Evolutionary conservation across 2,329 filamentous ascomycete species (phyloP).

Genomic region (Herpotrichia juniperi): DNA sequence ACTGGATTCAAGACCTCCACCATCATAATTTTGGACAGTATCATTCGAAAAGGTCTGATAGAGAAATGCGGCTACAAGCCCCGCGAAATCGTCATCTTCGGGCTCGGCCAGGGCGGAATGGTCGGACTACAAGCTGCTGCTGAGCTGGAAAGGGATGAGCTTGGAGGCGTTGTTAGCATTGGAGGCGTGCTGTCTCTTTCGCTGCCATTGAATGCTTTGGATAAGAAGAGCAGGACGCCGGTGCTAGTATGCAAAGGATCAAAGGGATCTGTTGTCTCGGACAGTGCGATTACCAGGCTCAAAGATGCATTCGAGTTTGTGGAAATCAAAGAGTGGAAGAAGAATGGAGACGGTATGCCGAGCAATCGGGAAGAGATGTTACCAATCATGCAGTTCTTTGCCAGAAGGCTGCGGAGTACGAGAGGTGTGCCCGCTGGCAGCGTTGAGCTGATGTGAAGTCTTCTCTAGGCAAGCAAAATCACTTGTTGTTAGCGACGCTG

Average conservation of each 20-base stretch:
- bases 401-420: slow-evolving; percentile 65
- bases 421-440: slow-evolving; percentile 60
- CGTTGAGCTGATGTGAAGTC: slow-evolving; percentile 51
- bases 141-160: slow-evolving; percentile 46
- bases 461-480: no score
- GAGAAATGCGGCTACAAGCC: slow-evolving; percentile 56
- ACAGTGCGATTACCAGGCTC: slow-evolving; percentile 67
- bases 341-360: slow-evolving; percentile 82
- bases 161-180: slow-evolving; percentile 67
- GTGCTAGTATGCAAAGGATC: slow-evolving; percentile 66
- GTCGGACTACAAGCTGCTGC: slow-evolving; percentile 54
- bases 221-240: slow-evolving; percentile 66
- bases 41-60: slow-evolving; percentile 54
- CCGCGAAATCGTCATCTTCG: slow-evolving; percentile 60
- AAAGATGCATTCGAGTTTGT: slow-evolving; percentile 65
- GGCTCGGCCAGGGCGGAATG: slow-evolving; percentile 65
- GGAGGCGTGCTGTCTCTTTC: slow-evolving; percentile 62
- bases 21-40: slow-evolving; percentile 49
- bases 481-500: no score
- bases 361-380: slow-evolving; percentile 81
- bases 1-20: slow-evolving; percentile 56
- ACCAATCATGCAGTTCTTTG: slow-evolving; percentile 86
- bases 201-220: slow-evolving; percentile 31
- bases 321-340: slow-evolving; percentile 51
- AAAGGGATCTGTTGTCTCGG: slow-evolving; percentile 60